Evolutionary conservation across 73 alveolate species (phyloP), one percentile per base, ranked within the genome.

Genomic region (Paramecium primaurelia): DNA sequence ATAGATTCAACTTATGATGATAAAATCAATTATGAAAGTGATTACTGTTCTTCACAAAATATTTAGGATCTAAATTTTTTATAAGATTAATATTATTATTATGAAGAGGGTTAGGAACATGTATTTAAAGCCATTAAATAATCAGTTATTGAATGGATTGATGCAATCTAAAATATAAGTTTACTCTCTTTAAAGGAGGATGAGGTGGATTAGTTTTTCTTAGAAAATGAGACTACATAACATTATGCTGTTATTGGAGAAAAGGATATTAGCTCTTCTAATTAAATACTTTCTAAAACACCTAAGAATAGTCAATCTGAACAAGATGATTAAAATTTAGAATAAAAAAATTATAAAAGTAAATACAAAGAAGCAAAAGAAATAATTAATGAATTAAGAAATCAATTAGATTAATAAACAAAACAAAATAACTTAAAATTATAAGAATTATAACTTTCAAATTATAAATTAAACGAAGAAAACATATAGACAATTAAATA

Each of bases 131-230:
- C 18, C 4, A 22, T 75, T 5, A 12, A 42, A 36, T 30, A 36
- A 36, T 25, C 38, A 42, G 59, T 75, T 14, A 36, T 75, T 6
- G 88, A 75, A 75, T 42, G 38, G 60, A 38, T 42, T 22, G 88
- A 75, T 75, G 88, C 64, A 38, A 75, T 75, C 18, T 38, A 30
- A 42, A 75, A 75, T 75, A 75, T 75, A 54, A 54, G 69, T 18
- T 18, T 34, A 75, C 20, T 75, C 3, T 22, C 34, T 34, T 38
- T 60, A 12, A 38, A 54, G 6, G 69, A 54, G 3, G 22, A 7
- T 18, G 32, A 54, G 8, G 69, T 54, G 1, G 69, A 54, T 54
- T 54, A 54, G 9, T 54, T 54, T 54, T 54, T 54, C 32, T 54
- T 54, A 14, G 69, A 54, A 54, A 54, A 54, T 20, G 69, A 54